These are phyloP conservation scores for Macrotyloma uniflorum DNA, from an alignment of 306 rosid species.

Conservation along the genomic window DNA sequence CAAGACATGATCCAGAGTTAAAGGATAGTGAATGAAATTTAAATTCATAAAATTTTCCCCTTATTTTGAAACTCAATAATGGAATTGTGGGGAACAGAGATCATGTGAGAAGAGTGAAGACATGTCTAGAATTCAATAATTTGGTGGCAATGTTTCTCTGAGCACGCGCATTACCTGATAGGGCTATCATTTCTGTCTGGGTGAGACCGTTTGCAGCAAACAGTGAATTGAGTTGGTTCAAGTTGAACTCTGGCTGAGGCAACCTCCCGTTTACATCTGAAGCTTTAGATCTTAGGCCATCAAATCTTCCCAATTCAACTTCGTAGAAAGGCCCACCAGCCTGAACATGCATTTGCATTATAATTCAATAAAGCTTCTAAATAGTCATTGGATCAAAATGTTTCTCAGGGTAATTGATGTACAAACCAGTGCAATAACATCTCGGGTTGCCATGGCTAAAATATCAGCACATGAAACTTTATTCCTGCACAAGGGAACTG, in stretches of 20 bases:
- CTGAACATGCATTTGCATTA: constrained; percentile 42
- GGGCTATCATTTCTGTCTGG: constrained; percentile 80
- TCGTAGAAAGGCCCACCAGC: constrained; percentile 77
- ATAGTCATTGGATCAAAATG: not conserved
- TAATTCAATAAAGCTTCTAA: not conserved
- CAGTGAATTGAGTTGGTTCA: constrained; percentile 71
- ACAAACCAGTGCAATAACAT: constrained; percentile 67
- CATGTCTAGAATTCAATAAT: not conserved
- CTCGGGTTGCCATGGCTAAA: constrained; percentile 80
- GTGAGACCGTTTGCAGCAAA: constrained; percentile 58
- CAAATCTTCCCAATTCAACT: constrained; percentile 84
- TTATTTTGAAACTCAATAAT: not conserved
- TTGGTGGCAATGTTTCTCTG: not conserved
- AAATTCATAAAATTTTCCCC: not conserved
- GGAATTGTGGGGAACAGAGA: not conserved
- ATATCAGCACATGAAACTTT: constrained; percentile 91
- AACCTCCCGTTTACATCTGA: constrained; percentile 66
- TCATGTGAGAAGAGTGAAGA: not conserved
- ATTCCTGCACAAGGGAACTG: constrained; percentile 60
- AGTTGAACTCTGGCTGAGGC: constrained; percentile 60
- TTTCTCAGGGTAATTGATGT: not conserved
- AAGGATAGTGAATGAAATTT: not conserved
- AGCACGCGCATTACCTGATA: constrained; percentile 61
- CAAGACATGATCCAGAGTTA: not conserved
- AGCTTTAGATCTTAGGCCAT: constrained; percentile 63